phyloP scores from a whole-genome alignment of 2,329 filamentous ascomycete genomes.

The Arthrobotrys megalospora region DNA sequence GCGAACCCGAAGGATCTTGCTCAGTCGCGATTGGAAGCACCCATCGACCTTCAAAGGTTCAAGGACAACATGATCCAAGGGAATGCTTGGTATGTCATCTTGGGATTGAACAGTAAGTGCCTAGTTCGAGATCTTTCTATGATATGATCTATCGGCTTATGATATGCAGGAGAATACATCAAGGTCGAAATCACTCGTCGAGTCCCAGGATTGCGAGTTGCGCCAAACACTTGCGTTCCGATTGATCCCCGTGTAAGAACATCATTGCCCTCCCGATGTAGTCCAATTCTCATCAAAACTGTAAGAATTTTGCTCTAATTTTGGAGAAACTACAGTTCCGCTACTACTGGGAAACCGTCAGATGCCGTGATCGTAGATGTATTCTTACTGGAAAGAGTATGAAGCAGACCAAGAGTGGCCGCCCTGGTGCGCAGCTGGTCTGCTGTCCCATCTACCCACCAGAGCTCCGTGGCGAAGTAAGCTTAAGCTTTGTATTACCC shows the following conservation, averaged over 20 bases:
- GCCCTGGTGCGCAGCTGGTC: background rate
- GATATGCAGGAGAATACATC: conserved; percentile 19
- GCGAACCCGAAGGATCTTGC: conserved; percentile 15
- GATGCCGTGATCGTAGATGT: conserved; percentile 28
- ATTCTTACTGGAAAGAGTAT: conserved; percentile 28
- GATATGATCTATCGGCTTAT: background rate
- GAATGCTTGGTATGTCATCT: conserved; percentile 21
- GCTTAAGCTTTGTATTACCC: background rate
- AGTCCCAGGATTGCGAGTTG: conserved; percentile 10
- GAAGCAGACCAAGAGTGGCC: background rate
- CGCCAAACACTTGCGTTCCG: background rate
- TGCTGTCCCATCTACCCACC: conserved; percentile 35
- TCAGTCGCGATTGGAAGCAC: background rate
- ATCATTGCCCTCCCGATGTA: no score
- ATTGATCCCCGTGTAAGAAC: conserved; percentile 26
- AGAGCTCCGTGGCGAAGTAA: conserved; percentile 35
- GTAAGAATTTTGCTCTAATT: background rate
- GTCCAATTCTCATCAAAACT: no score
- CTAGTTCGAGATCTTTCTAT: no score
- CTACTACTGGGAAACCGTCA: conserved; percentile 19
- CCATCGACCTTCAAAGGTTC: background rate
- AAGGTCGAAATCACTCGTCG: conserved; percentile 13
- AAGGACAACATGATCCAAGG: conserved; percentile 5
- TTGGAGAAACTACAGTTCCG: background rate
- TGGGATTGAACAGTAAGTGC: background rate